These are phyloP conservation scores for Ceratocystis smalleyi DNA, from an alignment of 2,329 filamentous ascomycete species.

Conservation along the genomic window DNA sequence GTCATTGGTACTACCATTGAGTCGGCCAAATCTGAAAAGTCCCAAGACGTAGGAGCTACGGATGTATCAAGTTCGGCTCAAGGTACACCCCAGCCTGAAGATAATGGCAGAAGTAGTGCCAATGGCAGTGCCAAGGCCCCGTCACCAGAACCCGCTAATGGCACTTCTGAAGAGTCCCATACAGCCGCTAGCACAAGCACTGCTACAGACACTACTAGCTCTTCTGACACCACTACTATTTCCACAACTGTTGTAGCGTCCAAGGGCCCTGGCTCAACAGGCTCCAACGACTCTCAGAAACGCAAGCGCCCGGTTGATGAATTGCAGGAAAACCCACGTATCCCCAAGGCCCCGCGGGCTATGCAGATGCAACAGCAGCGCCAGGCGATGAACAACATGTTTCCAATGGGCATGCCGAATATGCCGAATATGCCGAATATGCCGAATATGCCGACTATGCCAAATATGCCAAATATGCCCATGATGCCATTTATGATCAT, in stretches of 20 bases:
- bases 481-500: constrained; percentile 29
- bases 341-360: constrained; percentile 46
- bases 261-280: neutral
- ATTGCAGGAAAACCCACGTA: constrained; percentile 46
- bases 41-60: constrained; percentile 15
- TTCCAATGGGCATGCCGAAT: constrained; percentile 24
- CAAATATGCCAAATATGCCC: constrained; percentile 23
- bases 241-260: neutral
- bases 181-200: neutral
- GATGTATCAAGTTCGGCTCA: constrained; percentile 12
- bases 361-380: constrained; percentile 43
- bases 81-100: constrained; percentile 23
- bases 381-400: constrained; percentile 31
- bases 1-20: constrained; percentile 6
- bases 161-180: neutral
- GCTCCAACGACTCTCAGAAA: constrained; percentile 34
- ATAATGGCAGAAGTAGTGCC: constrained; percentile 16
- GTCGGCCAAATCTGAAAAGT: constrained; percentile 9
- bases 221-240: neutral
- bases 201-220: constrained; percentile 1
- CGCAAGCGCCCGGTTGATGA: constrained; percentile 68
- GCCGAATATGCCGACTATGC: constrained; percentile 27
- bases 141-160: constrained; percentile 7
- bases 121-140: constrained; percentile 5
- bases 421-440: constrained; percentile 24